Conservation (phyloP, 2,329 filamentous ascomycete genomes). For the Blastomyces parvus region DNA sequence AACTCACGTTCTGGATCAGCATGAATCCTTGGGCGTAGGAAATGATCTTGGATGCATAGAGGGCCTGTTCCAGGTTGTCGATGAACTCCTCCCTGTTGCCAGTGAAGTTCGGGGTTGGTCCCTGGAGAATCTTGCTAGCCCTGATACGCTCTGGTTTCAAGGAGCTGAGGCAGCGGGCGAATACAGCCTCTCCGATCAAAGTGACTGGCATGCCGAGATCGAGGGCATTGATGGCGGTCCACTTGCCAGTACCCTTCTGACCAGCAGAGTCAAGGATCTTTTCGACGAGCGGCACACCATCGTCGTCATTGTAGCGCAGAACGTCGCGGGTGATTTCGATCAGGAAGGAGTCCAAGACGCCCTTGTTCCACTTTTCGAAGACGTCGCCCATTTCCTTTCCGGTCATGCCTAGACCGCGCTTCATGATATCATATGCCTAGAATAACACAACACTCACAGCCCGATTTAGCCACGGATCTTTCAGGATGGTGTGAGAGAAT, state of each 20-base stretch:
- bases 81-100: conserved; percentile 91
- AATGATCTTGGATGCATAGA: conserved; percentile 99
- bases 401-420: conserved; percentile 82
- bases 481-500: neutral
- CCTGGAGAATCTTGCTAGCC: conserved; percentile 68
- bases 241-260: conserved; percentile 99
- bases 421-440: conserved; percentile 98
- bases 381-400: conserved; percentile 95
- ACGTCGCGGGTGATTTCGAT: conserved; percentile 99
- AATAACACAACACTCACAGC: neutral
- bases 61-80: conserved; percentile 93
- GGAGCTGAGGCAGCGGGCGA: conserved; percentile 84
- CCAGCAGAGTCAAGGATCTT: conserved; percentile 98
- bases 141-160: conserved; percentile 87
- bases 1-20: conserved; percentile 90
- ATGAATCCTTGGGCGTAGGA: conserved; percentile 99
- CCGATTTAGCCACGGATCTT: neutral
- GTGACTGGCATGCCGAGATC: conserved; percentile 98
- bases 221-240: conserved; percentile 98
- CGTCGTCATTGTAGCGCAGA: conserved; percentile 96
- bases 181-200: conserved; percentile 92
- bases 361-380: conserved; percentile 95
- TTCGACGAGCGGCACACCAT: conserved; percentile 82
- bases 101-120: conserved; percentile 69
- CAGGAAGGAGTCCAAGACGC: conserved; percentile 96